A percentile compares a stretch with the other conserved stretches of the same genome.
Conservation (phyloP, 768 basidiomycete species). For the Daedaleopsis sinensis region DNA sequence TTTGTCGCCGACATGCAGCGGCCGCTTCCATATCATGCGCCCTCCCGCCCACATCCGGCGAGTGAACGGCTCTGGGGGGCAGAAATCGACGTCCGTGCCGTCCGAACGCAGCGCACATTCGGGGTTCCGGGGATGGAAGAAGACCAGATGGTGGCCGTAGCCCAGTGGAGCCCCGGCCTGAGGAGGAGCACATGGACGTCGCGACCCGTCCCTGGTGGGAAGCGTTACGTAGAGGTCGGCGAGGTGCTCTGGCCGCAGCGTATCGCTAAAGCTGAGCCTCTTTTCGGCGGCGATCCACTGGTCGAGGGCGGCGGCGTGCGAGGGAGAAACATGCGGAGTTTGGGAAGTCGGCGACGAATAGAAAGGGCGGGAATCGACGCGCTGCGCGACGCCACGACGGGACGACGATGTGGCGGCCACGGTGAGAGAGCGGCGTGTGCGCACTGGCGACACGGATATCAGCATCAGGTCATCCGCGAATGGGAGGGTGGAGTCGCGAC, state of each 20-base stretch:
- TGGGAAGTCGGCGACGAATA: slow-evolving; percentile 16
- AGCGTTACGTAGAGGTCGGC: slow-evolving; percentile 69
- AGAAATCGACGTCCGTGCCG: slow-evolving; percentile 72
- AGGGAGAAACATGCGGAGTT: slow-evolving; percentile 4
- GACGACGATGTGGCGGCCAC: not conserved
- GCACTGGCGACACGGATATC: slow-evolving; percentile 14
- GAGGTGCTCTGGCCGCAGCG: slow-evolving; percentile 57
- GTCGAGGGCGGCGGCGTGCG: slow-evolving; percentile 39
- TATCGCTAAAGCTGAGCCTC: slow-evolving; percentile 48
- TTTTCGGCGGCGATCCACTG: slow-evolving; percentile 57
- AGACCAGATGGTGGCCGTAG: slow-evolving; percentile 72
- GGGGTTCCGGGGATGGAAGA: slow-evolving; percentile 70
- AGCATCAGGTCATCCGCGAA: slow-evolving; percentile 9
- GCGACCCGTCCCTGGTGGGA: slow-evolving; percentile 70
- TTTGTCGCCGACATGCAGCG: slow-evolving; percentile 55
- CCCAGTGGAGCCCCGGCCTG: slow-evolving; percentile 44
- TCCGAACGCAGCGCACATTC: slow-evolving; percentile 61
- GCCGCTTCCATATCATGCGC: slow-evolving; percentile 61
- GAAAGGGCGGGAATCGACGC: slow-evolving; percentile 12
- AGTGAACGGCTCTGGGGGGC: slow-evolving; percentile 73
- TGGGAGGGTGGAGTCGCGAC: slow-evolving; percentile 11
- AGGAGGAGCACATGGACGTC: slow-evolving; percentile 42
- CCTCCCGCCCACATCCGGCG: slow-evolving; percentile 86
- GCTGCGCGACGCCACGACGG: slow-evolving; percentile 17
- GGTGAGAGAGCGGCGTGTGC: slow-evolving; percentile 19